A percentile compares a stretch with the other conserved stretches of the same genome.
These are phyloP conservation scores for Vinca major DNA, from an alignment of 305 asterid genomes.

Conservation along the genomic window DNA sequence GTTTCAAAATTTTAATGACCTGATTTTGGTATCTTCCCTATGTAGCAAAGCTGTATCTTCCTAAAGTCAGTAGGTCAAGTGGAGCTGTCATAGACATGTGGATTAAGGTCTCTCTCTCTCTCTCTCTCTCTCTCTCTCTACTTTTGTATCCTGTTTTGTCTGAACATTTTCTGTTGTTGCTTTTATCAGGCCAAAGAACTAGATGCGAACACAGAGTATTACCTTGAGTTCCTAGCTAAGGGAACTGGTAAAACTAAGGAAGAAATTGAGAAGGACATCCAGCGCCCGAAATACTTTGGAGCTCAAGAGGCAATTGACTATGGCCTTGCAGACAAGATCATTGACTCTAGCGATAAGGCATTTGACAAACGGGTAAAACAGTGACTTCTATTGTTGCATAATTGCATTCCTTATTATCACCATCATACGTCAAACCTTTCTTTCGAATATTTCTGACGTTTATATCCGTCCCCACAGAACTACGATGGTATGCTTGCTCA, in stretches of 20 bases:
- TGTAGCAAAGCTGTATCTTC: slow-evolving; percentile 84
- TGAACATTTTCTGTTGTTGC: slow-evolving; percentile 3
- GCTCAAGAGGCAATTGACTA: slow-evolving; percentile 72
- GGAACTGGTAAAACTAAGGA: slow-evolving; percentile 78
- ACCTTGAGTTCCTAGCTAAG: slow-evolving; percentile 56
- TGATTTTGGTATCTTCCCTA: slow-evolving; percentile 16
- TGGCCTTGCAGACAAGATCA: slow-evolving; percentile 78
- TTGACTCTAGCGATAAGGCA: slow-evolving; percentile 44
- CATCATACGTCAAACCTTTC: background rate
- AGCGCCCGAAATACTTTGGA: slow-evolving; percentile 52
- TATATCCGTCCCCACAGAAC: slow-evolving; percentile 31
- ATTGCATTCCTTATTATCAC: background rate
- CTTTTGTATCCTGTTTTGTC: background rate
- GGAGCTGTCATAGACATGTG: slow-evolving; percentile 85
- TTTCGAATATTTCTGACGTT: background rate
- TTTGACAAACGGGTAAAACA: slow-evolving; percentile 64
- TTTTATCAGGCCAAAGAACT: slow-evolving; percentile 65
- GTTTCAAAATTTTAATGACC: slow-evolving; percentile 1
- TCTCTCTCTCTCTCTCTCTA: slow-evolving; percentile 8
- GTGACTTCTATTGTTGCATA: background rate
- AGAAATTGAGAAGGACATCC: slow-evolving; percentile 66
- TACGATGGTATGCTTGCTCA: slow-evolving; percentile 59
- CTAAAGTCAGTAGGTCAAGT: slow-evolving; percentile 56
- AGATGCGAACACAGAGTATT: slow-evolving; percentile 51
- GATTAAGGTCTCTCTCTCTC: slow-evolving; percentile 61